phyloP scores from a whole-genome alignment of 2,329 filamentous ascomycete genomes.

The Sphaerulina musiva region DNA sequence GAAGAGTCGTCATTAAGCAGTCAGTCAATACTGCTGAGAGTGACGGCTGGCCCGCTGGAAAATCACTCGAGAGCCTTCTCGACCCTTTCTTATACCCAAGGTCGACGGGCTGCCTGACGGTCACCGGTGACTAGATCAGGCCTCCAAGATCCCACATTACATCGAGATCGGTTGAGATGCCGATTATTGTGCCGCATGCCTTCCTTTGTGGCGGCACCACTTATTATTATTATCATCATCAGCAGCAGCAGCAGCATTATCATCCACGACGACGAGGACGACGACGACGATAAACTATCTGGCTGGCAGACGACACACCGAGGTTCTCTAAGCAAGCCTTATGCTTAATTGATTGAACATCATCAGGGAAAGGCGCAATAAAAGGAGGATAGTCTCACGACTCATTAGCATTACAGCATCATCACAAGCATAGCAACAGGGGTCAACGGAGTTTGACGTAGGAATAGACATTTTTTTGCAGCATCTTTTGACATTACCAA shows the following conservation, averaged over 20 bases:
- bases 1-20: slow-evolving; percentile 4
- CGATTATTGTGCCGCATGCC: background rate
- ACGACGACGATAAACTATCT: background rate
- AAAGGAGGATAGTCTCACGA: slow-evolving; percentile 5
- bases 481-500: background rate
- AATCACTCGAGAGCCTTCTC: background rate
- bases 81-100: background rate
- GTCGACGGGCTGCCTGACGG: background rate
- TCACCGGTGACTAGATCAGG: slow-evolving; percentile 1
- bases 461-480: background rate
- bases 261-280: no score
- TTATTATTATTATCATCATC: background rate
- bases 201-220: background rate
- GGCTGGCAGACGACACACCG: background rate
- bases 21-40: background rate
- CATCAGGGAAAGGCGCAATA: background rate
- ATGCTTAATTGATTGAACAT: background rate
- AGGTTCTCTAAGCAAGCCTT: background rate
- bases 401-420: background rate
- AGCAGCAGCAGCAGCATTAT: background rate
- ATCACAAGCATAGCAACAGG: slow-evolving; percentile 2
- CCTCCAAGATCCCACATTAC: background rate
- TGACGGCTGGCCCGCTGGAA: slow-evolving; percentile 10
- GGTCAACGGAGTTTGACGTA: background rate
- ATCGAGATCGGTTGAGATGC: background rate